Percentiles rank a stretch among this genome's conserved stretches.
Evolutionary conservation across 2,329 filamentous ascomycete genomes (phyloP).

Genomic region (Tolypocladium guangdongense): DNA sequence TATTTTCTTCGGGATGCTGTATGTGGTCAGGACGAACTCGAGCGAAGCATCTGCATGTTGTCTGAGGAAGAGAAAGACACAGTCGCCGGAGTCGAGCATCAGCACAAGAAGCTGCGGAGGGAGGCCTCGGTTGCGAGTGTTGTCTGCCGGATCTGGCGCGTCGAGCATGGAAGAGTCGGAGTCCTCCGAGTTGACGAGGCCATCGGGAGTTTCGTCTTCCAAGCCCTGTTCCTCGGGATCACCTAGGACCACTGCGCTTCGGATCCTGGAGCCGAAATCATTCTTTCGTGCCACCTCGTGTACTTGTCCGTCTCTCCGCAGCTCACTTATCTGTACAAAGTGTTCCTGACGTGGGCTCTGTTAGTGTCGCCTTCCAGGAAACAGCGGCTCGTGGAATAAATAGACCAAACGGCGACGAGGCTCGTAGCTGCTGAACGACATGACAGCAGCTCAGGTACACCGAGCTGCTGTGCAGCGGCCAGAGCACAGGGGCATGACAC

Average conservation of each 20-base stretch:
- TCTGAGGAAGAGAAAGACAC: constrained; percentile 66
- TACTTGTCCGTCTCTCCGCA: constrained; percentile 57
- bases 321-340: constrained; percentile 70
- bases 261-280: constrained; percentile 70
- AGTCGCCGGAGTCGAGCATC: constrained; percentile 59
- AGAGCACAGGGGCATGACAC: background rate
- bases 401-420: background rate
- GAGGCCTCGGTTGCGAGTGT: constrained; percentile 18
- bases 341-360: constrained; percentile 44
- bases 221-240: constrained; percentile 29
- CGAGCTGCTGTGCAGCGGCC: background rate
- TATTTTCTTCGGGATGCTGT: constrained; percentile 46
- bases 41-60: constrained; percentile 30
- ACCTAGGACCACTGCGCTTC: constrained; percentile 69
- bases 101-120: constrained; percentile 77
- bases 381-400: background rate
- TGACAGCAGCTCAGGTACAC: background rate
- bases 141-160: constrained; percentile 6
- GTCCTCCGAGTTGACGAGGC: constrained; percentile 27
- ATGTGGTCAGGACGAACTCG: constrained; percentile 50
- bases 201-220: constrained; percentile 16
- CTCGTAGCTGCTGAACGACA: background rate
- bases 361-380: background rate
- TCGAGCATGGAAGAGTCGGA: constrained; percentile 26
- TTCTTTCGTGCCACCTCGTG: constrained; percentile 66